These are phyloP conservation scores for Neurospora sp. DNA, from an alignment of 495 filamentous ascomycete genomes.

Conservation along the genomic window DNA sequence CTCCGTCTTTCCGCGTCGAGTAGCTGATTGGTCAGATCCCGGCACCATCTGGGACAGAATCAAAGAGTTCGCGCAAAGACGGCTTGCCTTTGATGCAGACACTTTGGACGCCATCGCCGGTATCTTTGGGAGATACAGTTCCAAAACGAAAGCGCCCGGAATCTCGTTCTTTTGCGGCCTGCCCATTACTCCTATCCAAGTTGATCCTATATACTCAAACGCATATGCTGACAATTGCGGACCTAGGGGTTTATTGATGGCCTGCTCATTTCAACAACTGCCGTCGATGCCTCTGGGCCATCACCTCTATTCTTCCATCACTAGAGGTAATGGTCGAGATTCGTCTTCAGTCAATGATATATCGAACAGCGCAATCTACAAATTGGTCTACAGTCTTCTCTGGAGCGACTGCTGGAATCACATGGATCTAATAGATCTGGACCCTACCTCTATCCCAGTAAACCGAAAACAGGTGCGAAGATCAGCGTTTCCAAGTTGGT, in stretches of 20 bases:
- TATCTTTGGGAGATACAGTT: background rate
- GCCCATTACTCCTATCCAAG: background rate
- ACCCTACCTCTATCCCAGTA: background rate
- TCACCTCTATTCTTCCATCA: too few relatives aligned
- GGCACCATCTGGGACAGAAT: background rate
- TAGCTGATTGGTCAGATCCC: background rate
- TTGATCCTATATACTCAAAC: too few relatives aligned
- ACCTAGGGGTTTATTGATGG: too few relatives aligned
- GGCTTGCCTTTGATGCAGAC: background rate
- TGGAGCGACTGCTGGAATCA: background rate
- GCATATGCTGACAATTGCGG: too few relatives aligned
- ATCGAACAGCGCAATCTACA: background rate
- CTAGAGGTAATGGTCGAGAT: background rate
- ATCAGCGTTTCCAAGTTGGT: conserved; percentile 1
- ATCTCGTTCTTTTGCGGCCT: background rate
- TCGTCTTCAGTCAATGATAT: background rate
- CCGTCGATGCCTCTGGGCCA: too few relatives aligned
- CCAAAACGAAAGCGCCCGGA: background rate
- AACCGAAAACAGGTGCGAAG: background rate
- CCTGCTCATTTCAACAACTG: too few relatives aligned
- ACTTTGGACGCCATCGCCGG: background rate
- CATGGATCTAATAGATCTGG: too few relatives aligned
- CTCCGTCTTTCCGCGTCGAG: background rate
- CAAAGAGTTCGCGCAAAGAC: background rate
- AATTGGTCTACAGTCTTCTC: background rate